Conservation (phyloP, 2,329 filamentous ascomycete genomes). For the Fusarium clavum region DNA sequence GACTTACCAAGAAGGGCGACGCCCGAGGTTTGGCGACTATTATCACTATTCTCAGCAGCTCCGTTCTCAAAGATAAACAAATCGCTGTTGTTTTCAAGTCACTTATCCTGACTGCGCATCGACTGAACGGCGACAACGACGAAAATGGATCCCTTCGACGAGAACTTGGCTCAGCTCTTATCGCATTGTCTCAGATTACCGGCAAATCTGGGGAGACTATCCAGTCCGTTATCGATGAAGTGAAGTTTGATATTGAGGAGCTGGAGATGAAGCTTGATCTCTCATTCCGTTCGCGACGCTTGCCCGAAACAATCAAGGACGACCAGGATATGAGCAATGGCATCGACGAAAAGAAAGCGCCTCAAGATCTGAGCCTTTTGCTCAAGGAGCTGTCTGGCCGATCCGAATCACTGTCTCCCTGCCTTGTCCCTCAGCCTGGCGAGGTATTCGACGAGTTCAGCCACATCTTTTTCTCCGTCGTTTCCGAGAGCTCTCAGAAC, state of each 20-base stretch:
- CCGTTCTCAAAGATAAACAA: slow-evolving; percentile 72
- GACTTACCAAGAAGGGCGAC: slow-evolving; percentile 70
- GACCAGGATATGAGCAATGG: slow-evolving; percentile 55
- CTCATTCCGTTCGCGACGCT: slow-evolving; percentile 69
- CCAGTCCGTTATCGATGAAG: slow-evolving; percentile 72
- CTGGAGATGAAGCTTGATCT: slow-evolving; percentile 81
- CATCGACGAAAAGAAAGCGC: slow-evolving; percentile 42
- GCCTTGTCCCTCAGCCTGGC: slow-evolving; percentile 63
- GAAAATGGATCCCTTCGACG: slow-evolving; percentile 68
- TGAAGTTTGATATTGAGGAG: slow-evolving; percentile 77
- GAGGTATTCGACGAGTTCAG: slow-evolving; percentile 69
- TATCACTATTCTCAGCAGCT: slow-evolving; percentile 69
- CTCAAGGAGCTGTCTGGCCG: slow-evolving; percentile 54
- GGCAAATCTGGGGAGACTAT: slow-evolving; percentile 72
- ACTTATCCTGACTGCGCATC: slow-evolving; percentile 70
- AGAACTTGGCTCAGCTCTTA: slow-evolving; percentile 74
- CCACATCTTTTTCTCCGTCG: slow-evolving; percentile 67
- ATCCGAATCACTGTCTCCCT: slow-evolving; percentile 59
- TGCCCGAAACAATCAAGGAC: slow-evolving; percentile 62
- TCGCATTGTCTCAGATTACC: slow-evolving; percentile 70
- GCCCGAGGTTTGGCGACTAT: slow-evolving; percentile 68
- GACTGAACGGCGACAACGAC: slow-evolving; percentile 66
- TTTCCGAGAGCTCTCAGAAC: slow-evolving; percentile 57
- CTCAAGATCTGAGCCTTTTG: slow-evolving; percentile 55
- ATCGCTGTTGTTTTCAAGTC: slow-evolving; percentile 73